Base-by-base conservation (phyloP, 2,329 filamentous ascomycete species). In the Penicillium sp. region DNA sequence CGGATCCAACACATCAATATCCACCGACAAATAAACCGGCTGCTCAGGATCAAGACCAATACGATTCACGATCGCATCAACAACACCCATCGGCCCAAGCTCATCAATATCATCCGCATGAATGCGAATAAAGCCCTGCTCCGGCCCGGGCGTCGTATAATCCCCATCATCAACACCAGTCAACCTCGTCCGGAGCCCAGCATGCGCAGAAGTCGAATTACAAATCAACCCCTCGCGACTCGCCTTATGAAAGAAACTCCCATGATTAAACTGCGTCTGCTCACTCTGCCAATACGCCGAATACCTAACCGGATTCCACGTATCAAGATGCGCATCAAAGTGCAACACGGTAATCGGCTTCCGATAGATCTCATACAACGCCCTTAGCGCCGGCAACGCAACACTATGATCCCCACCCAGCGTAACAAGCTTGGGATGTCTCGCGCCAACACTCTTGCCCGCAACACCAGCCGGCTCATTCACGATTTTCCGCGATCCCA, bases 231-330 rank as follows among this genome's bases (percentile, higher is more conserved):
- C 91, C 76, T 96, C 93, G 33, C 88, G 88, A 53, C 89, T 88
- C 6, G 93, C 93, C 68, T 94, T 85, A 90, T 92, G 94, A 83
- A 96, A 96, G 88, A 96, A 95, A 68, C 87, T 91, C 4, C 93
- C 93, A 77, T 97, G 93, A 72, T 89, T 96, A 81, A 96, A 95
- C 68, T 89, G 86, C 2, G 87, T 85, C 75, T 92, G 90, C 62
- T 87, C 84, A 2, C 84, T 85, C 7, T 82, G 77, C 93, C 93
- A 97, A 59, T 88, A 87, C 17, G 85, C 88, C 0, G 91, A 91
- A 77, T 96, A 96, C 68, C 91, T 78, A 37, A 77, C 85, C 2
- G 92, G 91, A 74, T 94, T 89, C 91, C 92, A 95, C 2, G 92
- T 95, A 74, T 95, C 92, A 1, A 95, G 84, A 75, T 96, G 91